Percentiles rank a stretch among this genome's conserved stretches.
Conservation (phyloP, 2,329 filamentous ascomycete genomes). For the Exophiala dermatitidis region DNA sequence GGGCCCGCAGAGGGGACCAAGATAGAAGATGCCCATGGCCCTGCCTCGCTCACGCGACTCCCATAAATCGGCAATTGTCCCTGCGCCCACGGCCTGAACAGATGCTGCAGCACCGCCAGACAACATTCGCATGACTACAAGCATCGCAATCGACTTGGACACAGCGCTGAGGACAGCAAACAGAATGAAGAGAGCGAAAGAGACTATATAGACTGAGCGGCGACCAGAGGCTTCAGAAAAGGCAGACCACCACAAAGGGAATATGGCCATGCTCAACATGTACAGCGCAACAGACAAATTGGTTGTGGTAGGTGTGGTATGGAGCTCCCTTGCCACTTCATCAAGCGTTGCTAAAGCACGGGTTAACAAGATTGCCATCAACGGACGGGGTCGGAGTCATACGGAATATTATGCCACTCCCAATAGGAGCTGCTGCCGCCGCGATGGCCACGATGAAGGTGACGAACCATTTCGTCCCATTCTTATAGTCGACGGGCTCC, state of each 20-base stretch:
- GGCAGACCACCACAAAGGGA: slow-evolving; percentile 79
- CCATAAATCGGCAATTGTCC: slow-evolving; percentile 77
- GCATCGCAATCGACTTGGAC: slow-evolving; percentile 63
- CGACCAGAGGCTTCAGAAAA: slow-evolving; percentile 67
- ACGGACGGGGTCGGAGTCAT: slow-evolving; percentile 33
- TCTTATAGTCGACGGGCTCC: slow-evolving; percentile 64
- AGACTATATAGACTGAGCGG: slow-evolving; percentile 69
- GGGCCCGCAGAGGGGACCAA: slow-evolving; percentile 69
- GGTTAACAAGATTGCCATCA: not conserved
- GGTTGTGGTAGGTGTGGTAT: slow-evolving; percentile 57
- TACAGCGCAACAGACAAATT: slow-evolving; percentile 74
- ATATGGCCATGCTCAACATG: slow-evolving; percentile 76
- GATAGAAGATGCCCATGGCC: slow-evolving; percentile 79
- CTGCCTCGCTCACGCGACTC: slow-evolving; percentile 62
- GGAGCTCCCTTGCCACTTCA: slow-evolving; percentile 55
- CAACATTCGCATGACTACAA: slow-evolving; percentile 68
- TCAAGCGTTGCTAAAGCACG: slow-evolving; percentile 56
- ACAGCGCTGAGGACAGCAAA: slow-evolving; percentile 65
- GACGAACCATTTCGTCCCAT: slow-evolving; percentile 74
- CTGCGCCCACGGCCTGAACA: slow-evolving; percentile 75
- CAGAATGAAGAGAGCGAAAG: slow-evolving; percentile 64
- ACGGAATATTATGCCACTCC: slow-evolving; percentile 78
- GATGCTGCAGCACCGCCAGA: slow-evolving; percentile 70
- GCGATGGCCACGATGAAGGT: slow-evolving; percentile 71
- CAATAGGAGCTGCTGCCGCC: slow-evolving; percentile 71